A percentile compares a stretch with the other conserved stretches of the same genome.
These are phyloP conservation scores for Podospora pseudoanserina DNA, from an alignment of 495 filamentous ascomycete genomes.

Conservation along the genomic window DNA sequence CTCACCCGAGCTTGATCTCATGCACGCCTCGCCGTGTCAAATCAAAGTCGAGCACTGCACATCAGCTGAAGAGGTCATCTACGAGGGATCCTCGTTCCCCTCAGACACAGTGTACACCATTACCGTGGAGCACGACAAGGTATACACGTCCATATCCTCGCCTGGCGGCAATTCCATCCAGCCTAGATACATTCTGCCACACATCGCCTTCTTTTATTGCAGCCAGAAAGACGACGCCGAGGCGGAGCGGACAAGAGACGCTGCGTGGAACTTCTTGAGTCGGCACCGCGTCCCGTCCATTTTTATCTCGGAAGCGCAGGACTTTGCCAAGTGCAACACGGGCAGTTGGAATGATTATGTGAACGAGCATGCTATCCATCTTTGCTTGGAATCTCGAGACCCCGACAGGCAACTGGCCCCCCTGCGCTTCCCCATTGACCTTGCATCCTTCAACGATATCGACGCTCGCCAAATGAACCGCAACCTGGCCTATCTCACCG, in stretches of 20 bases:
- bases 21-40: conserved; percentile 63
- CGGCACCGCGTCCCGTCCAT: conserved; percentile 64
- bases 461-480: conserved; percentile 70
- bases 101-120: conserved; percentile 38
- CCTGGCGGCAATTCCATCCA: conserved; percentile 30
- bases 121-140: conserved; percentile 55
- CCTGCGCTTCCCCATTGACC: conserved; percentile 64
- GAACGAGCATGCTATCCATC: conserved; percentile 51
- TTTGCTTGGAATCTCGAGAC: conserved; percentile 64
- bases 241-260: conserved; percentile 48
- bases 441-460: conserved; percentile 69
- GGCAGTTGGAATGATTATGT: conserved; percentile 26
- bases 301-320: conserved; percentile 60
- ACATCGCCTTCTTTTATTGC: conserved; percentile 67
- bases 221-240: conserved; percentile 51
- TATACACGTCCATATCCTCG: conserved; percentile 32
- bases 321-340: conserved; percentile 41
- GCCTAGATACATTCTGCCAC: conserved; percentile 62
- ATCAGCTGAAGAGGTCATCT: conserved; percentile 46
- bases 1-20: conserved; percentile 68
- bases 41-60: conserved; percentile 71
- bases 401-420: conserved; percentile 49
- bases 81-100: conserved; percentile 25
- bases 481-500: conserved; percentile 66
- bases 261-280: conserved; percentile 60